Conservation (phyloP, 768 basidiomycete species). For the Termitomyces sp. region DNA sequence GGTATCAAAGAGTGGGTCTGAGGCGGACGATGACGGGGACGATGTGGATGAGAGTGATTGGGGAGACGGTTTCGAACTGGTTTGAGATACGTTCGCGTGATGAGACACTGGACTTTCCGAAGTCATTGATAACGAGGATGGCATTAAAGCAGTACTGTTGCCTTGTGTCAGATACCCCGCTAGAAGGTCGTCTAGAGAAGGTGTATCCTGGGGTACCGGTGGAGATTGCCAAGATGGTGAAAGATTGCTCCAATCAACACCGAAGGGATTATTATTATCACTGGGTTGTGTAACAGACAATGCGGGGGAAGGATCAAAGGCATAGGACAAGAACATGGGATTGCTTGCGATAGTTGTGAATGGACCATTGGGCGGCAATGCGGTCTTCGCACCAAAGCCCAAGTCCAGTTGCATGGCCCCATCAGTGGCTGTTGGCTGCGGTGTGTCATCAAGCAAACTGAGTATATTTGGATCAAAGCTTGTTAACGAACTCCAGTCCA, state of each 20-base stretch:
- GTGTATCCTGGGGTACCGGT: conserved; percentile 24
- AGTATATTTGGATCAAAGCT: conserved; percentile 68
- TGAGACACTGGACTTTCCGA: conserved; percentile 57
- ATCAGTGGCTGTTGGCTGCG: conserved; percentile 48
- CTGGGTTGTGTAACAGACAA: conserved; percentile 4
- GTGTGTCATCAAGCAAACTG: conserved; percentile 54
- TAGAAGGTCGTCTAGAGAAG: conserved; percentile 43
- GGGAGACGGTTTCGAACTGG: conserved; percentile 13
- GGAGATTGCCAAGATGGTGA: conserved; percentile 41
- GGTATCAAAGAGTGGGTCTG: conserved; percentile 29
- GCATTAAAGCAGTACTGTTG: conserved; percentile 25
- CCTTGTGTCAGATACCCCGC: conserved; percentile 26
- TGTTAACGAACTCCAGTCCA: conserved; percentile 64
- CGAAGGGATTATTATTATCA: conserved; percentile 30
- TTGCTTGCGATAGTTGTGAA: conserved; percentile 82
- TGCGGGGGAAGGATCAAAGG: conserved; percentile 39
- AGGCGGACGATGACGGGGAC: conserved; percentile 24
- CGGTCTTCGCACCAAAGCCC: conserved; percentile 44
- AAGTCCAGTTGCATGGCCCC: conserved; percentile 59
- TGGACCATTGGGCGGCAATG: conserved; percentile 40
- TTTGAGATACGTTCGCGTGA: conserved; percentile 22
- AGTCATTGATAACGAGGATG: conserved; percentile 25
- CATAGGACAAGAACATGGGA: conserved; percentile 81
- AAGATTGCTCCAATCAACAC: conserved; percentile 40
- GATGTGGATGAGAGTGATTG: conserved; percentile 37